A percentile compares a stretch with the other conserved stretches of the same genome.
phyloP scores from a whole-genome alignment of 805 yeast genomes.

The Vanderwaltozyma polyspora region DNA sequence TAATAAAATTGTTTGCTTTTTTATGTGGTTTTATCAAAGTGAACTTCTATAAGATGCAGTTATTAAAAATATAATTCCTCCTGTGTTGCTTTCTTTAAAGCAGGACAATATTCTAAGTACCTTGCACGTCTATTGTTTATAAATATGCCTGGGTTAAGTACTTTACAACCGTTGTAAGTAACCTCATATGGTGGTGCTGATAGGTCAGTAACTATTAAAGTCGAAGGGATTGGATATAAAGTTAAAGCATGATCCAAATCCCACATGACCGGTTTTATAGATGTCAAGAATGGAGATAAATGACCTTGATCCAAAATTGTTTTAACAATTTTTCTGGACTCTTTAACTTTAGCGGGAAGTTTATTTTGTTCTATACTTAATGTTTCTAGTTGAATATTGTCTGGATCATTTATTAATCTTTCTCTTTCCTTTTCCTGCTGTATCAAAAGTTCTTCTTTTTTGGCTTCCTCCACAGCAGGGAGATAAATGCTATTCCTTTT shows the following conservation, averaged over 20 bases:
- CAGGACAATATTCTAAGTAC: conserved; percentile 66
- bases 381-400: conserved; percentile 13
- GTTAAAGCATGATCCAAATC: conserved; percentile 59
- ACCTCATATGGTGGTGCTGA: conserved; percentile 62
- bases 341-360: conserved; percentile 37
- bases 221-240: conserved; percentile 69
- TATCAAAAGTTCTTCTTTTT: conserved; percentile 9
- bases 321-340: conserved; percentile 61
- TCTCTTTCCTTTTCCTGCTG: conserved; percentile 13
- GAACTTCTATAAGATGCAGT: no score
- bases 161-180: conserved; percentile 72
- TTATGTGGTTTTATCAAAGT: no score
- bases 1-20: no score
- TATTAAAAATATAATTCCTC: conserved; percentile 34
- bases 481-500: conserved; percentile 58
- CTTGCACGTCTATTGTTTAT: conserved; percentile 38
- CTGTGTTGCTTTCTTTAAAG: conserved; percentile 39
- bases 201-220: conserved; percentile 54
- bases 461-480: conserved; percentile 27
- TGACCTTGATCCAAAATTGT: conserved; percentile 83
- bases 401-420: conserved; percentile 14
- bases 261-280: conserved; percentile 54
- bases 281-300: conserved; percentile 64
- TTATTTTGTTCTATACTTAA: conserved; percentile 26
- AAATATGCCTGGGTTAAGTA: conserved; percentile 59